These are phyloP conservation scores for Calamus simplicifolius DNA, from an alignment of 176 grass and related monocot genomes.

Conservation along the genomic window DNA sequence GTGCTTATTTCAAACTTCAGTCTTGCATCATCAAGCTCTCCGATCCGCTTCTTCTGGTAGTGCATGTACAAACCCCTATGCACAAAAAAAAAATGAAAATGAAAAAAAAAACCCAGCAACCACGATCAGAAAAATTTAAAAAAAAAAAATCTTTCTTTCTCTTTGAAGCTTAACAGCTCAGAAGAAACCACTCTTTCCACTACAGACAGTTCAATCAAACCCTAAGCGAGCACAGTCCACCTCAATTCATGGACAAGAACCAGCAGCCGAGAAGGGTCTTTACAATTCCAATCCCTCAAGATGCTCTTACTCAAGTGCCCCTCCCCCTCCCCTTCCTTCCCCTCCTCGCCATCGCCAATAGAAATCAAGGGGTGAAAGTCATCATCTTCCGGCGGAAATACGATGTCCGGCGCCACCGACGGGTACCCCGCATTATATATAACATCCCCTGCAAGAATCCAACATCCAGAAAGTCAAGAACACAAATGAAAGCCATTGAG, in stretches of 20 bases:
- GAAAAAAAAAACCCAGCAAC: constrained; percentile 1
- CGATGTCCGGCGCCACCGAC: constrained; percentile 56
- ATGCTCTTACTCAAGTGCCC: constrained; percentile 32
- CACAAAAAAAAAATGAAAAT: neutral
- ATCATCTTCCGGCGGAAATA: constrained; percentile 61
- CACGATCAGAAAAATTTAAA: neutral
- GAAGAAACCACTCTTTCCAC: too few relatives aligned
- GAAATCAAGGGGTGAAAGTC: constrained; percentile 56
- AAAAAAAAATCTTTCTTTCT: too few relatives aligned
- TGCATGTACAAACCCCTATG: constrained; percentile 61
- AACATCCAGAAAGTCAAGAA: constrained; percentile 4
- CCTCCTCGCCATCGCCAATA: constrained; percentile 9
- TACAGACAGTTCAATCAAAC: neutral
- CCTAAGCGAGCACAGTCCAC: constrained; percentile 9
- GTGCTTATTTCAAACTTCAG: constrained; percentile 88
- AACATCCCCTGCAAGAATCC: constrained; percentile 66
- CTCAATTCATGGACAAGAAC: constrained; percentile 55
- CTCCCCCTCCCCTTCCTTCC: constrained; percentile 13
- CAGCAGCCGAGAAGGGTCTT: constrained; percentile 40
- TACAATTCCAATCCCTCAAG: constrained; percentile 51
- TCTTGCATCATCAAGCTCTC: constrained; percentile 59
- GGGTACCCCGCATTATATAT: constrained; percentile 70
- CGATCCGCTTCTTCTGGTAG: constrained; percentile 72
- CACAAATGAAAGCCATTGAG: constrained; percentile 8
- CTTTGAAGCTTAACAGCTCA: too few relatives aligned